phyloP scores from a whole-genome alignment of 169 alveolate species.

The Toxoplasma gondii region DNA sequence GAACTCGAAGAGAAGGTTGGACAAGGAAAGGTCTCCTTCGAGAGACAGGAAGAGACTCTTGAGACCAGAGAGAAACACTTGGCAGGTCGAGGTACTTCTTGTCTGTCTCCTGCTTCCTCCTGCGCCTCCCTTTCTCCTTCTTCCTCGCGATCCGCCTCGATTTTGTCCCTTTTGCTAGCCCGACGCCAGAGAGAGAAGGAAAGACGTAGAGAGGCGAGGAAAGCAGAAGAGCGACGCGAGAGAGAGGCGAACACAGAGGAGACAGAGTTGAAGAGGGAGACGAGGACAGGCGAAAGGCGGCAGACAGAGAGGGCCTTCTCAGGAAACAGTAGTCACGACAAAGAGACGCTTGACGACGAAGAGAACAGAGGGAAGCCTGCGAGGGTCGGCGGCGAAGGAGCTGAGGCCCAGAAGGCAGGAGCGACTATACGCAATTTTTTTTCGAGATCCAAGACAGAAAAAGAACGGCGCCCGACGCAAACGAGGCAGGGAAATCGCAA shows the following conservation, averaged over 20 bases:
- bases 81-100: too few relatives aligned
- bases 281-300: background rate
- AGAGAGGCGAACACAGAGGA: background rate
- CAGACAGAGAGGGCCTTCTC: background rate
- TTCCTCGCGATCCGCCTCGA: background rate
- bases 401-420: too few relatives aligned
- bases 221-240: background rate
- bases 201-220: background rate
- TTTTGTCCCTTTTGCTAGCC: background rate
- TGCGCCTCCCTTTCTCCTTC: background rate
- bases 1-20: background rate
- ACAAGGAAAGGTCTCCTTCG: background rate
- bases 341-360: too few relatives aligned
- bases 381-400: too few relatives aligned
- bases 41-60: background rate
- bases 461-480: too few relatives aligned
- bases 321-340: too few relatives aligned
- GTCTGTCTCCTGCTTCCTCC: background rate
- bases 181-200: background rate
- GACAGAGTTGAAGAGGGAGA: background rate
- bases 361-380: too few relatives aligned
- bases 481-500: too few relatives aligned
- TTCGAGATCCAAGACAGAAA: too few relatives aligned
- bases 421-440: too few relatives aligned
- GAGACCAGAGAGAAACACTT: background rate